Percentiles rank a stretch among this genome's conserved stretches.
These are phyloP conservation scores for Garcia nutans DNA, from an alignment of 345 rosid species.

Conservation along the genomic window DNA sequence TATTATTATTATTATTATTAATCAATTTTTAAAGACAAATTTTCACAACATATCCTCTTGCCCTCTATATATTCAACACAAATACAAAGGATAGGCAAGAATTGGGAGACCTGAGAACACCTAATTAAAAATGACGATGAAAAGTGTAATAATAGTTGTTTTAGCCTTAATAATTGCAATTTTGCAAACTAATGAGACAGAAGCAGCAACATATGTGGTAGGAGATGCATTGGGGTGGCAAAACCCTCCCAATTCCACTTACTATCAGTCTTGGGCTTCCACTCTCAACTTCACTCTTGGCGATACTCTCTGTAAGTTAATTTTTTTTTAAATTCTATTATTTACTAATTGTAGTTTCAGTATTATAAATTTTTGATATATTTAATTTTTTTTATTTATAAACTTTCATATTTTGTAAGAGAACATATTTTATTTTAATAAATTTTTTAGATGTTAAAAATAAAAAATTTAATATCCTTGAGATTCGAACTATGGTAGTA, in stretches of 20 bases:
- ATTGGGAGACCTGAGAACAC: conserved; percentile 22
- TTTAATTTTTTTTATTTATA: too few relatives aligned
- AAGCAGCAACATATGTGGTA: conserved; percentile 27
- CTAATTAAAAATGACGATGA: conserved; percentile 20
- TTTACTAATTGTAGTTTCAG: too few relatives aligned
- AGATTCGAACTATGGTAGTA: too few relatives aligned
- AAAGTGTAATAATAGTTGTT: conserved; percentile 5
- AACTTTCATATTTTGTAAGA: too few relatives aligned
- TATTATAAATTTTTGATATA: too few relatives aligned
- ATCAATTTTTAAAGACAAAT: too few relatives aligned
- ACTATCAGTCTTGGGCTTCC: conserved; percentile 20
- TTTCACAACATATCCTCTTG: too few relatives aligned
- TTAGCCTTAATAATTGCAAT: conserved; percentile 15
- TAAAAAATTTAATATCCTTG: too few relatives aligned
- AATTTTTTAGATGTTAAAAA: too few relatives aligned
- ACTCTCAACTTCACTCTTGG: background rate
- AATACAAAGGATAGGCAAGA: background rate
- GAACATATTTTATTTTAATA: too few relatives aligned
- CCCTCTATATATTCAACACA: background rate
- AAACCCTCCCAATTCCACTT: conserved; percentile 9
- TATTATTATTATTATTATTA: too few relatives aligned
- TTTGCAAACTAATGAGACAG: background rate
- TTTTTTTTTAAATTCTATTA: background rate
- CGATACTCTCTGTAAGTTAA: conserved; percentile 20
- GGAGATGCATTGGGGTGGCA: conserved; percentile 41